A percentile compares a stretch with the other conserved stretches of the same genome.
phyloP scores from a whole-genome alignment of 2,329 filamentous ascomycete genomes.

The Aureobasidium melanogenum region DNA sequence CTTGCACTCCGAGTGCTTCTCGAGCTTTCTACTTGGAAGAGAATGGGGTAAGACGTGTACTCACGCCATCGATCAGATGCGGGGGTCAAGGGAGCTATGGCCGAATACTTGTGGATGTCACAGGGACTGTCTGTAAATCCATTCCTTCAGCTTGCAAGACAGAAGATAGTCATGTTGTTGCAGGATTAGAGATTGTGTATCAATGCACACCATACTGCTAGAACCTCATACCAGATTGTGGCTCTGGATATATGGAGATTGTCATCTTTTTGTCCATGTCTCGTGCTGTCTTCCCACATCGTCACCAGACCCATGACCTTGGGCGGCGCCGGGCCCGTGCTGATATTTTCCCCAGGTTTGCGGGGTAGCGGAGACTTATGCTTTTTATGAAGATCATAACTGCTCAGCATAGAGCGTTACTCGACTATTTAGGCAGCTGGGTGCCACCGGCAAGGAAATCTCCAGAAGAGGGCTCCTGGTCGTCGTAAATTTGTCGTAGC shows the following conservation, averaged over 20 bases:
- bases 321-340: neutral
- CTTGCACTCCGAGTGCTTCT: neutral
- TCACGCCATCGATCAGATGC: constrained; percentile 10
- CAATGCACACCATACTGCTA: neutral
- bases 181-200: neutral
- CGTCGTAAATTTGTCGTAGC: neutral
- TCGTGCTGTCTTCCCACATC: neutral
- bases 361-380: neutral
- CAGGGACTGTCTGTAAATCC: neutral
- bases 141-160: neutral
- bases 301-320: neutral
- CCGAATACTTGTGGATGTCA: constrained; percentile 1
- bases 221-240: neutral
- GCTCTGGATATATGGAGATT: neutral
- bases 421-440: neutral
- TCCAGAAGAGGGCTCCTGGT: neutral
- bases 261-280: neutral
- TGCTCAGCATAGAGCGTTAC: neutral
- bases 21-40: neutral
- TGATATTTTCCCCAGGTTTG: neutral
- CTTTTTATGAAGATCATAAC: neutral
- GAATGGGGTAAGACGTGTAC: neutral
- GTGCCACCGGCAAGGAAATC: neutral
- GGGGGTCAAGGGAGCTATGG: constrained; percentile 6
- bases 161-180: neutral